Conservation (phyloP, 331 rosid genomes). For the Dryas integrifolia region DNA sequence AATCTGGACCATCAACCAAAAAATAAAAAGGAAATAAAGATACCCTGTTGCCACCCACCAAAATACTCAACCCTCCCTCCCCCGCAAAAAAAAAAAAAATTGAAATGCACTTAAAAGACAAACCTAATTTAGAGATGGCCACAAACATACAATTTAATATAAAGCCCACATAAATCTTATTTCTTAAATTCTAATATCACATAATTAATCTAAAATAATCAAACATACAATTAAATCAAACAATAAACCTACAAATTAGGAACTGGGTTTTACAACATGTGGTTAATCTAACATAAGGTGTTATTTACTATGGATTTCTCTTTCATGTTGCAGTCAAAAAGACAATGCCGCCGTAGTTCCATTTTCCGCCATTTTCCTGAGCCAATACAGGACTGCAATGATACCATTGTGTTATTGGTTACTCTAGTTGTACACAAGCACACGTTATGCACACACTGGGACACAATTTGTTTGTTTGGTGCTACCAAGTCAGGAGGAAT, state of each 20-base stretch:
- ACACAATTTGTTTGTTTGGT: constrained; percentile 1
- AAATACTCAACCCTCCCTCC: neutral
- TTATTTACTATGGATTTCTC: neutral
- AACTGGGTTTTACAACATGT: too few relatives aligned
- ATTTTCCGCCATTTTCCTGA: constrained; percentile 88
- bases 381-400: constrained; percentile 89
- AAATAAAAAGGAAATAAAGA: too few relatives aligned
- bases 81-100: too few relatives aligned
- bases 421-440: neutral
- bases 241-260: too few relatives aligned
- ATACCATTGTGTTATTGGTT: constrained; percentile 35
- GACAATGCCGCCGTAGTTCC: constrained; percentile 74
- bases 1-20: too few relatives aligned
- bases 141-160: too few relatives aligned
- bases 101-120: too few relatives aligned
- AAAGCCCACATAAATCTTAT: too few relatives aligned
- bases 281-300: neutral
- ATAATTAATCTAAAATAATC: too few relatives aligned
- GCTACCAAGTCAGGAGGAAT: constrained; percentile 5
- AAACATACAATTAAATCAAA: too few relatives aligned
- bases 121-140: too few relatives aligned
- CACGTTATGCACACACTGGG: neutral
- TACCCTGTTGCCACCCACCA: neutral
- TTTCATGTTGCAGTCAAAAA: constrained; percentile 61
- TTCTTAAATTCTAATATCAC: too few relatives aligned